Conservation (phyloP, 140 eudicot genomes). For the Flaveria floridana region DNA sequence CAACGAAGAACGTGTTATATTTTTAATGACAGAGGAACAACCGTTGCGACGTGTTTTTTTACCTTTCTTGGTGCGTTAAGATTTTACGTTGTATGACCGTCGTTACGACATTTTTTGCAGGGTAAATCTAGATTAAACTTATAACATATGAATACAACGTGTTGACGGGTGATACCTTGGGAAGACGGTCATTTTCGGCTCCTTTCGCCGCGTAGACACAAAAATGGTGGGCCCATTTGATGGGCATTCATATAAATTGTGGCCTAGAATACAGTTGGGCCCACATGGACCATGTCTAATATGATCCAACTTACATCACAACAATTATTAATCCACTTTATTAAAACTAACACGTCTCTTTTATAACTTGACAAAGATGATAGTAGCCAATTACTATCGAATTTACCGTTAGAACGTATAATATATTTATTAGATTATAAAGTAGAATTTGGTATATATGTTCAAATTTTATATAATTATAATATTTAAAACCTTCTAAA, state of each 20-base stretch:
- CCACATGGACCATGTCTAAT: slow-evolving; percentile 30
- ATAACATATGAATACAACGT: background rate
- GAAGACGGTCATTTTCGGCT: slow-evolving; percentile 30
- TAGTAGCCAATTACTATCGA: background rate
- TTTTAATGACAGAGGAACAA: no score
- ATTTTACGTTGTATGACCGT: no score
- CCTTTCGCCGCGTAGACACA: slow-evolving; percentile 40
- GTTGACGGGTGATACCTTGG: background rate
- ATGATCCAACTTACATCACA: slow-evolving; percentile 31
- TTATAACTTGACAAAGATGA: background rate
- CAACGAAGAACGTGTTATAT: no score
- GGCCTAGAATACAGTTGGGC: slow-evolving; percentile 26
- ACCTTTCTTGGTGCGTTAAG: no score
- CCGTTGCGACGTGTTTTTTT: no score
- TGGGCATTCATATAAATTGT: slow-evolving; percentile 3
- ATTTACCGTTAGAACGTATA: background rate
- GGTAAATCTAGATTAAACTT: background rate
- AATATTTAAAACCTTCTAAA: no score
- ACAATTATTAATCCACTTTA: slow-evolving; percentile 16
- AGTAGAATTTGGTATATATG: background rate
- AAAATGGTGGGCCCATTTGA: slow-evolving; percentile 31
- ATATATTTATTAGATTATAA: background rate
- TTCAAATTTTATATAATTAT: background rate
- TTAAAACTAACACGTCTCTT: slow-evolving; percentile 20
- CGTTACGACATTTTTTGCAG: background rate